Conservation (phyloP, 805 yeast species). For the Dipodascus geniculatus region DNA sequence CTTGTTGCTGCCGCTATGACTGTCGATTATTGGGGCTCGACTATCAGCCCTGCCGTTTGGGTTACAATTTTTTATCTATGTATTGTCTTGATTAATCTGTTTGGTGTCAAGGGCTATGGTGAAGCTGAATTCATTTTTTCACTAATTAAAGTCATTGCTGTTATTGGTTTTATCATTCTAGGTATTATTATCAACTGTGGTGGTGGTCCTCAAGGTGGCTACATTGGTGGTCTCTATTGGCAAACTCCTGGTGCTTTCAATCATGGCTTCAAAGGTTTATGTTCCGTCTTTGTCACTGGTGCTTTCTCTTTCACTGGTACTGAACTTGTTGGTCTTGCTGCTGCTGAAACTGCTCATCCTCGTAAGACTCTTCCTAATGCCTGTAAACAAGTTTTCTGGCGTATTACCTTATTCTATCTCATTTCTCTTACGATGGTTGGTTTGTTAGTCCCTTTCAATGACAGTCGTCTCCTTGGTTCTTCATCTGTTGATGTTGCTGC, state of each 20-base stretch:
- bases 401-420: conserved; percentile 58
- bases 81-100: conserved; percentile 38
- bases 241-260: conserved; percentile 59
- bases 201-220: conserved; percentile 45
- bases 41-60: conserved; percentile 47
- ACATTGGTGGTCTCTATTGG: conserved; percentile 47
- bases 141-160: conserved; percentile 45
- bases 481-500: conserved; percentile 44
- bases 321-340: conserved; percentile 56
- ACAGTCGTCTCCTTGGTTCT: conserved; percentile 35
- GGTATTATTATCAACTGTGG: conserved; percentile 41
- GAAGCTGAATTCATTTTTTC: conserved; percentile 61
- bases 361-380: conserved; percentile 55
- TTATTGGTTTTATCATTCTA: conserved; percentile 49
- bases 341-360: conserved; percentile 62
- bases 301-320: conserved; percentile 66
- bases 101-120: conserved; percentile 53
- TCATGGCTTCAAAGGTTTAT: conserved; percentile 56
- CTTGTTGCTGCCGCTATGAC: conserved; percentile 48
- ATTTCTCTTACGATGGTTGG: conserved; percentile 42
- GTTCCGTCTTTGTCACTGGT: conserved; percentile 57
- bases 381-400: conserved; percentile 68
- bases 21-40: conserved; percentile 38
- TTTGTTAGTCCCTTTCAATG: conserved; percentile 54
- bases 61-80: conserved; percentile 43